Percentiles rank a stretch among this genome's conserved stretches.
Evolutionary conservation across 2,329 filamentous ascomycete genomes (phyloP).

Genomic region (Claviceps monticola): DNA sequence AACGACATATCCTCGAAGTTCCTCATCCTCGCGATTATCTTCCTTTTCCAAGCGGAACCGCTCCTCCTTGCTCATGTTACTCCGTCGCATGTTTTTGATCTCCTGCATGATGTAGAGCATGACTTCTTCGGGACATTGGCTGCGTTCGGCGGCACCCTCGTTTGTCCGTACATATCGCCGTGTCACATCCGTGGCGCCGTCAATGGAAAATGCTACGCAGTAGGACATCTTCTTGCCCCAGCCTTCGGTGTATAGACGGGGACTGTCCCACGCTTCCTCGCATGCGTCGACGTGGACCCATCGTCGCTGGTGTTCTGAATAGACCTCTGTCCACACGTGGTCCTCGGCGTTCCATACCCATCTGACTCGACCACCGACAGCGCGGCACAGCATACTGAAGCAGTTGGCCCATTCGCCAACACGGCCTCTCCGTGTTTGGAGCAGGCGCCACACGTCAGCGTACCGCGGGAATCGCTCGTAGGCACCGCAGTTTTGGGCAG

Average conservation of each 20-base stretch:
- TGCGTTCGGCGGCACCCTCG: conserved; percentile 60
- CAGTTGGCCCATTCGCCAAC: conserved; percentile 97
- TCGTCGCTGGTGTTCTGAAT: conserved; percentile 80
- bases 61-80: conserved; percentile 75
- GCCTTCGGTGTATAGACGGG: conserved; percentile 79
- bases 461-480: conserved; percentile 89
- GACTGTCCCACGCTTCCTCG: conserved; percentile 91
- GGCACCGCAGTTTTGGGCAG: conserved; percentile 55
- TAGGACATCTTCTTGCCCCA: conserved; percentile 97
- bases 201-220: conserved; percentile 90
- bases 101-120: conserved; percentile 85
- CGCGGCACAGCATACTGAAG: conserved; percentile 95
- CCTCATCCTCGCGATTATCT: conserved; percentile 60
- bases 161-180: conserved; percentile 57
- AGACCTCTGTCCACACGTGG: conserved; percentile 95
- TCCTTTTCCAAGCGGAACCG: conserved; percentile 71
- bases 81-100: conserved; percentile 70
- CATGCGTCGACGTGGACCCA: conserved; percentile 97
- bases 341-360: conserved; percentile 99
- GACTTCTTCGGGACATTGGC: conserved; percentile 73
- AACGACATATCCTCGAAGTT: conserved; percentile 62
- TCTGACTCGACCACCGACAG: conserved; percentile 76
- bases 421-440: conserved; percentile 75
- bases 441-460: conserved; percentile 82
- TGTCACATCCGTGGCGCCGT: conserved; percentile 58